These are phyloP conservation scores for Kwoniella shivajii DNA, from an alignment of 1,284 basidiomycete species.

Conservation along the genomic window DNA sequence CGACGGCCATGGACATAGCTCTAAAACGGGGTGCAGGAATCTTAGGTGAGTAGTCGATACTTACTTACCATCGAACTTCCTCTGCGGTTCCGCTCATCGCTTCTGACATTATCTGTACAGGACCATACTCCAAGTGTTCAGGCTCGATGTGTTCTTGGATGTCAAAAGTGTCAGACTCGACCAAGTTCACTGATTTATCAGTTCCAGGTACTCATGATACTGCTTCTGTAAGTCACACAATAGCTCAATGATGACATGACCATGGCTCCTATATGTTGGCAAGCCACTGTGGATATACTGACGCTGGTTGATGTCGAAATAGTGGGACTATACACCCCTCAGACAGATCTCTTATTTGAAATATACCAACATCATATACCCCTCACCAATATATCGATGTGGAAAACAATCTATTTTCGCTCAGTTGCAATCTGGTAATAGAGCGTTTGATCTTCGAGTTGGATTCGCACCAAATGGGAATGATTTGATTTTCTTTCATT, in stretches of 20 bases:
- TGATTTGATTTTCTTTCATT: constrained; percentile 18
- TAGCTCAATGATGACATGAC: too few relatives aligned
- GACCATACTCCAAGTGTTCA: constrained; percentile 12
- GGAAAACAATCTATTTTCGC: constrained; percentile 10
- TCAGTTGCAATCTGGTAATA: constrained; percentile 7
- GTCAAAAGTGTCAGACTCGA: constrained; percentile 10
- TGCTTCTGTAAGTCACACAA: constrained; percentile 7
- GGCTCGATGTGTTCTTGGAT: constrained; percentile 13
- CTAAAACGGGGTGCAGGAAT: constrained; percentile 9
- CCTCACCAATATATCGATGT: constrained; percentile 9
- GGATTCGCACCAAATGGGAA: constrained; percentile 13
- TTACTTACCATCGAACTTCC: background rate
- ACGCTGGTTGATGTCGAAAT: background rate
- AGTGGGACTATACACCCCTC: constrained; percentile 17
- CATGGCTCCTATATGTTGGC: background rate
- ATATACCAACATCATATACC: constrained; percentile 13
- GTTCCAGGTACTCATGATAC: constrained; percentile 20
- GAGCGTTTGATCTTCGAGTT: constrained; percentile 17
- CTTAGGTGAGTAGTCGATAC: constrained; percentile 4
- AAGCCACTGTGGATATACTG: background rate
- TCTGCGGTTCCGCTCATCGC: background rate
- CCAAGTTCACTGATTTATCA: constrained; percentile 13
- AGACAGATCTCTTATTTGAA: constrained; percentile 13
- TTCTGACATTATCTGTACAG: background rate
- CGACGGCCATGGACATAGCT: constrained; percentile 4